These are phyloP conservation scores for Saccharomycopsis hybrid DNA, from an alignment of 1,139 yeast genomes.

Conservation along the genomic window DNA sequence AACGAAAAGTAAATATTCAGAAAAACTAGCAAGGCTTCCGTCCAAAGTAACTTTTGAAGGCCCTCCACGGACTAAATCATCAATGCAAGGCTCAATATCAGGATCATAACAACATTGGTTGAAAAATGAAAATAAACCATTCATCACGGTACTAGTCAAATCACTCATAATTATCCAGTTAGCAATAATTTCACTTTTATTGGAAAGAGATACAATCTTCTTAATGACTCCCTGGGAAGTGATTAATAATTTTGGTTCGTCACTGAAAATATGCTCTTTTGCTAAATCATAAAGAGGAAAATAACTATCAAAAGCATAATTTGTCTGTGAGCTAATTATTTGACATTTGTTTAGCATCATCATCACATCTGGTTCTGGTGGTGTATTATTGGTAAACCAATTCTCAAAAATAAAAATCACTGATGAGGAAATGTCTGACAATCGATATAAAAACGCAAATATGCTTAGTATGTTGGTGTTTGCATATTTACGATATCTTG, in stretches of 20 bases:
- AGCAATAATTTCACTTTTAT: neutral
- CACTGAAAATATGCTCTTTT: constrained; percentile 6
- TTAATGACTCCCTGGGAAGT: constrained; percentile 3
- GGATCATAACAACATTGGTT: constrained; percentile 3
- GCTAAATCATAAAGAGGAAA: constrained; percentile 8
- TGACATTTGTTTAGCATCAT: neutral
- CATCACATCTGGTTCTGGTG: constrained; percentile 4
- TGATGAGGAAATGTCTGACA: neutral
- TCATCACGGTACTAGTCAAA: neutral
- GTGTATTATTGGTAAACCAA: constrained; percentile 4
- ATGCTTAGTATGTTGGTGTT: neutral
- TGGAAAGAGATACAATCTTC: neutral
- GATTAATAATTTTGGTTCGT: neutral
- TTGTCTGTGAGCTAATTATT: neutral
- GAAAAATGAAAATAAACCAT: constrained; percentile 2
- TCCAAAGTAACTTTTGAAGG: neutral
- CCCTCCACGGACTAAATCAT: neutral
- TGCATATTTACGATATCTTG: neutral
- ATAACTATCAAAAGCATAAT: neutral
- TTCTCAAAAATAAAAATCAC: constrained; percentile 1
- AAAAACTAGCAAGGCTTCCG: neutral
- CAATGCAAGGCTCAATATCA: neutral
- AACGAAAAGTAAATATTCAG: constrained; percentile 1
- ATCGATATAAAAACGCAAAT: constrained; percentile 1
- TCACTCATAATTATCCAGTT: neutral